Conservation (phyloP, 1,284 basidiomycete species). For the Microbotryum silenes-acaulis region DNA sequence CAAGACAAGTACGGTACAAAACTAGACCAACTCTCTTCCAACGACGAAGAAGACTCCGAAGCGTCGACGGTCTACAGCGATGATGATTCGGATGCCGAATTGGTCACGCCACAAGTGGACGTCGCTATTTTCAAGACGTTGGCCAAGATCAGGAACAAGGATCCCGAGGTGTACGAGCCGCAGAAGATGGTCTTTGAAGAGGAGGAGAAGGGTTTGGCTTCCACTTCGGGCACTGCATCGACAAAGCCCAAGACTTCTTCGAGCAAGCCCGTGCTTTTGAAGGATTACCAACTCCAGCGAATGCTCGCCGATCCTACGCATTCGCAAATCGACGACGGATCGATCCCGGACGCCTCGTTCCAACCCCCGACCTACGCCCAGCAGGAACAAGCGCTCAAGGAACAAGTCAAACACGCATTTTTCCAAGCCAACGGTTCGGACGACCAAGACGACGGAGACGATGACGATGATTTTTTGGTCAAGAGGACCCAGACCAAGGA, state of each 20-base stretch:
- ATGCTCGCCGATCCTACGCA: constrained; percentile 38
- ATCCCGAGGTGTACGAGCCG: constrained; percentile 67
- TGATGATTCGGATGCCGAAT: constrained; percentile 87
- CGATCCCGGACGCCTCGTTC: not conserved
- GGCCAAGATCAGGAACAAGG: constrained; percentile 71
- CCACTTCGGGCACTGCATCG: constrained; percentile 40
- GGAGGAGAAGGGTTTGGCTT: constrained; percentile 37
- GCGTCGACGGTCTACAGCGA: constrained; percentile 49
- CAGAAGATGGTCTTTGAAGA: constrained; percentile 55
- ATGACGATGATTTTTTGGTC: constrained; percentile 55
- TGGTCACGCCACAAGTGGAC: constrained; percentile 88
- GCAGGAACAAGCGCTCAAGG: constrained; percentile 66
- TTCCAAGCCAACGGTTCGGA: constrained; percentile 45
- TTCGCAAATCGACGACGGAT: constrained; percentile 11
- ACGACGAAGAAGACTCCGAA: constrained; percentile 48
- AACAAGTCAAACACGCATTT: constrained; percentile 79
- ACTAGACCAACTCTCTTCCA: constrained; percentile 42
- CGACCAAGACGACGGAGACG: constrained; percentile 45
- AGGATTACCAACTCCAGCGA: constrained; percentile 45
- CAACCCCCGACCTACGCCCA: constrained; percentile 40
- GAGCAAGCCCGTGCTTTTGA: constrained; percentile 43
- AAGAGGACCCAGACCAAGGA: constrained; percentile 67
- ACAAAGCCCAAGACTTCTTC: constrained; percentile 46
- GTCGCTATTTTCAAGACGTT: constrained; percentile 90
- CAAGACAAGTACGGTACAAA: constrained; percentile 73